A percentile compares a stretch with the other conserved stretches of the same genome.
Conservation (phyloP, 495 filamentous ascomycete genomes). For the Tuber calosporum region DNA sequence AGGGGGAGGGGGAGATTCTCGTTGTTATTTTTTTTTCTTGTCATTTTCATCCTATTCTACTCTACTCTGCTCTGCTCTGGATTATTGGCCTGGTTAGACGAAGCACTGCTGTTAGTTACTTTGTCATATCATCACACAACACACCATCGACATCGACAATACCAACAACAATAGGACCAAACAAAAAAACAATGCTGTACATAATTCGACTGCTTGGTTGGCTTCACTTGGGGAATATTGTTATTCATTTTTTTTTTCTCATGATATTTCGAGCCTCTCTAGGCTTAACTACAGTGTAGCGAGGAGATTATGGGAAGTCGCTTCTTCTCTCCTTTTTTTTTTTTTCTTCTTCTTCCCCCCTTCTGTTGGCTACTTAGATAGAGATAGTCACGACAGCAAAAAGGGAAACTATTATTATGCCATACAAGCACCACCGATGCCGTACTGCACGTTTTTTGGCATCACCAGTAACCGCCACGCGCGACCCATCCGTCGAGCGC, state of each 20-base stretch:
- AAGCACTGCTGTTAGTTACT: constrained; percentile 3
- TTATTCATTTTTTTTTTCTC: background rate
- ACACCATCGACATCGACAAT: background rate
- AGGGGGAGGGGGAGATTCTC: background rate
- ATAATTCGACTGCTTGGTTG: background rate
- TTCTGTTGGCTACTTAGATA: background rate
- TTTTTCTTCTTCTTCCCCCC: too few species aligned
- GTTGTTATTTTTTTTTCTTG: background rate
- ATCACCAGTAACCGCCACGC: background rate
- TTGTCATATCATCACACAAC: background rate
- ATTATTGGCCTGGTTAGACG: constrained; percentile 30
- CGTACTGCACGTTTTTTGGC: too few species aligned
- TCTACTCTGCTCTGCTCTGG: constrained; percentile 13
- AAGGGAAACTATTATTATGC: background rate
- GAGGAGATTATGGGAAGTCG: background rate
- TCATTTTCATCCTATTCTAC: background rate
- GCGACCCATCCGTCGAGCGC: background rate
- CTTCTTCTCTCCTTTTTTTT: background rate
- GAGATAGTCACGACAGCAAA: background rate
- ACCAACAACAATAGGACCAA: background rate
- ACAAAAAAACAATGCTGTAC: constrained; percentile 6
- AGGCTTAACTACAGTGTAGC: background rate
- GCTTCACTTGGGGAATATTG: background rate
- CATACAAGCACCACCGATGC: too few species aligned
- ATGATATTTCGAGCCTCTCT: background rate